phyloP scores from a whole-genome alignment of 495 filamentous ascomycete species.

The Friedmanniomyces simplex region DNA sequence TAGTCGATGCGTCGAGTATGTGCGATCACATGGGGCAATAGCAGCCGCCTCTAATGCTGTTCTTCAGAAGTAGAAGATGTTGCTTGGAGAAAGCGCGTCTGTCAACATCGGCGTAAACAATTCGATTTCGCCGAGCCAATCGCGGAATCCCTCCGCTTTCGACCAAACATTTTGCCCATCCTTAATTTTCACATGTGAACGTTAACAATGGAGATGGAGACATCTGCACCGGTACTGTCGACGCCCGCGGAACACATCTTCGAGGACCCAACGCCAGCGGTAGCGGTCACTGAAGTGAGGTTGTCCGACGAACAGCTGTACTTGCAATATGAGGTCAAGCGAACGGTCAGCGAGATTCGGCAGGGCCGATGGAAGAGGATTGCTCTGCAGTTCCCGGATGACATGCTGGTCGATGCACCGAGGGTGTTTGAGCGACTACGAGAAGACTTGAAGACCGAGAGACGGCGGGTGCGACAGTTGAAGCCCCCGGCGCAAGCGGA shows the following conservation, averaged over 20 bases:
- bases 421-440: conserved; percentile 62
- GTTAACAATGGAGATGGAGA: neutral
- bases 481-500: neutral
- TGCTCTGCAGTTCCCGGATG: conserved; percentile 89
- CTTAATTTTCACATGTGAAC: no score
- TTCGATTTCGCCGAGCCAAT: neutral
- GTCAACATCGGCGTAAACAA: conserved; percentile 13
- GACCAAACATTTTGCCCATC: neutral
- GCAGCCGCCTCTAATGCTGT: neutral
- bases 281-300: conserved; percentile 13
- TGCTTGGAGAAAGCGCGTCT: neutral
- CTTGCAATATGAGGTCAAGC: conserved; percentile 75
- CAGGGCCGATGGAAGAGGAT: conserved; percentile 61
- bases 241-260: conserved; percentile 77
- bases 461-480: neutral
- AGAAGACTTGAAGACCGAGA: conserved; percentile 42
- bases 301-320: conserved; percentile 61
- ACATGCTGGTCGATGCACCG: conserved; percentile 77
- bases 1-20: neutral
- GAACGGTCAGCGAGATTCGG: conserved; percentile 65
- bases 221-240: conserved; percentile 62
- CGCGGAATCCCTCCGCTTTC: neutral
- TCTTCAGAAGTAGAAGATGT: neutral
- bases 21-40: neutral
- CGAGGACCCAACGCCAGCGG: conserved; percentile 43